Evolutionary conservation across 352 stramenopile species (phyloP), one percentile per base, ranked within the genome.

Genomic region (Globisporangium camurandrum): DNA sequence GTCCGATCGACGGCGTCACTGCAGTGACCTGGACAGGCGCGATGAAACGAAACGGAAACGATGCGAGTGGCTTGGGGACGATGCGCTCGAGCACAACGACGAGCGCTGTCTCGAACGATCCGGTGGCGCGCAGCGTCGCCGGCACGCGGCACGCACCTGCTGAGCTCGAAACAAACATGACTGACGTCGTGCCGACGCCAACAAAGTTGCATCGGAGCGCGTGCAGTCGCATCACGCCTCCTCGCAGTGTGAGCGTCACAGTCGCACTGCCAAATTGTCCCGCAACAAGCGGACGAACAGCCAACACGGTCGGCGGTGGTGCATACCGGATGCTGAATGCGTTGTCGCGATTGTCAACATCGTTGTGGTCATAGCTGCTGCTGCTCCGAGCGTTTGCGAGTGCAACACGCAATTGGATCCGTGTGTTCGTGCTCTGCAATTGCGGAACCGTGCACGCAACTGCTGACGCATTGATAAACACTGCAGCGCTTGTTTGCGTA

Each of bases 371-470:
- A 34, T 12, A 12, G 30, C 30, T 41, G 33, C 19, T 10, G 36
- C 5, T 14, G 36, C 7, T 23, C 36, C 16, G n/a, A 23, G 12
- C 22, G 9, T 49, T 46, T 31, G 27, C 50, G 19, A 75, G 27
- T 19, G 54, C 62, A 26, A 80, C 28, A 16, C 37, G 11, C 26
- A 76, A 40, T 19, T 47, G 59, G 47, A 76, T 46, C 69, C 66
- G 76, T 26, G 20, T 17, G 11, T 57, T 49, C 26, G 46, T 45
- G 19, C 50, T 57, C 50, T 53, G 26, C 1, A 80, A 20, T 34
- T 44, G 22, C 23, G 66, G 66, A 12, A 72, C 58, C 8, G 33
- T 11, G 41, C 69, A 80, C 24, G 42, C 17, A 17, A 75, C 40
- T 38, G 57, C 23, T 34, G 61, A 66, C n/a, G 38, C 41, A 46